Evolutionary conservation across 495 filamentous ascomycete species (phyloP).

Genomic region (Penicillium goetzii): DNA sequence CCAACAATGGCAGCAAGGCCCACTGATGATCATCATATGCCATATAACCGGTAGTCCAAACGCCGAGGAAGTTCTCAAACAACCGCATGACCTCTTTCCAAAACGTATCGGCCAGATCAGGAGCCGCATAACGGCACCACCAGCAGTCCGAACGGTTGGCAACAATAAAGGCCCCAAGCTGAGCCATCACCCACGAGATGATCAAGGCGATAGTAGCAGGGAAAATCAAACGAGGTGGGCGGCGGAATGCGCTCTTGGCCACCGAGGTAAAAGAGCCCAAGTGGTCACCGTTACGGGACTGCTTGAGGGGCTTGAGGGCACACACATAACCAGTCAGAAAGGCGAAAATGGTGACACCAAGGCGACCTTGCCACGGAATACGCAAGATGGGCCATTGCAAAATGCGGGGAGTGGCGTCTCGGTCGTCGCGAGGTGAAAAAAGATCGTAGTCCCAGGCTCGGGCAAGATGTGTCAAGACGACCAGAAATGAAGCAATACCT

Average conservation of each 20-base stretch:
- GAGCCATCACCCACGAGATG: slow-evolving; percentile 60
- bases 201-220: slow-evolving; percentile 61
- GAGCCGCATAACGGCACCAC: slow-evolving; percentile 61
- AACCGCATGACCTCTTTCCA: slow-evolving; percentile 45
- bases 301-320: slow-evolving; percentile 66
- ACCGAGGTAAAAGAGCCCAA: slow-evolving; percentile 57
- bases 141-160: slow-evolving; percentile 60
- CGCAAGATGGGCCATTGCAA: slow-evolving; percentile 65
- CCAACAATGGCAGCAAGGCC: slow-evolving; percentile 65
- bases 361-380: slow-evolving; percentile 64
- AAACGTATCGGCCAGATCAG: slow-evolving; percentile 45
- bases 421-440: slow-evolving; percentile 55
- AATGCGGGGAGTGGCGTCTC: slow-evolving; percentile 51
- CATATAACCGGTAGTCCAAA: slow-evolving; percentile 63
- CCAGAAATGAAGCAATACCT: slow-evolving; percentile 65
- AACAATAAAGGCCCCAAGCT: slow-evolving; percentile 61
- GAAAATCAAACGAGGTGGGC: slow-evolving; percentile 64
- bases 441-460: slow-evolving; percentile 62
- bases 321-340: slow-evolving; percentile 72
- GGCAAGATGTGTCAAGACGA: slow-evolving; percentile 66
- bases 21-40: slow-evolving; percentile 68
- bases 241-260: slow-evolving; percentile 65
- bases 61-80: slow-evolving; percentile 53
- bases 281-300: slow-evolving; percentile 57
- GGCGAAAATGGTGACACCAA: slow-evolving; percentile 68